These are phyloP conservation scores for Kluyveromyces wickerhamii DNA, from an alignment of 805 yeast species.

Conservation along the genomic window DNA sequence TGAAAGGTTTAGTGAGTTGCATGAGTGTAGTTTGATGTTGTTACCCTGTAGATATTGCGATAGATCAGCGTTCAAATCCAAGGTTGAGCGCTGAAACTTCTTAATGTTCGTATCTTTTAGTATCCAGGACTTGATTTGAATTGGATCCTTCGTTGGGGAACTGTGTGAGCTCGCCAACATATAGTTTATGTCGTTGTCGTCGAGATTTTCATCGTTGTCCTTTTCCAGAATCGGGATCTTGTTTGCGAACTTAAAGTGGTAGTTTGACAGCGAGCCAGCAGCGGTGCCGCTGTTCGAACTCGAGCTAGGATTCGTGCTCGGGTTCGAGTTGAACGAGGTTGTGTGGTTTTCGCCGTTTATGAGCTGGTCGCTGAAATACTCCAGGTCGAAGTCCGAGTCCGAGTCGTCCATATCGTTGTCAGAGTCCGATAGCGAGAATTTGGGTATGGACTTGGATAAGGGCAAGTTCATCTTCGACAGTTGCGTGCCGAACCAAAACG, in stretches of 20 bases:
- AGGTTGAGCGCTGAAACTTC: constrained; percentile 5
- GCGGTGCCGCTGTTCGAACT: not conserved
- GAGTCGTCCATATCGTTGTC: constrained; percentile 6
- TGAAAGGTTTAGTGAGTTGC: constrained; percentile 8
- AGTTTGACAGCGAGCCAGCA: not conserved
- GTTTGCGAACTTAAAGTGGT: not conserved
- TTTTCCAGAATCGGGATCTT: too few species aligned
- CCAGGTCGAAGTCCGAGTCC: constrained; percentile 1
- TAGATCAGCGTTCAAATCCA: constrained; percentile 12
- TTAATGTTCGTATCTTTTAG: constrained; percentile 2
- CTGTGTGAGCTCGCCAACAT: not conserved
- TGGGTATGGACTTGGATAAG: constrained; percentile 2
- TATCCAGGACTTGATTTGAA: constrained; percentile 6
- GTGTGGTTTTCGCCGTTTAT: not conserved
- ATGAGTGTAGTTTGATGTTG: constrained; percentile 19
- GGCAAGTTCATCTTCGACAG: constrained; percentile 8
- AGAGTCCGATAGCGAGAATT: constrained; percentile 3
- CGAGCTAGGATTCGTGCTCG: not conserved
- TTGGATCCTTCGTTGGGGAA: constrained; percentile 1
- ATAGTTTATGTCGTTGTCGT: not conserved
- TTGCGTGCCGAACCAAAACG: constrained; percentile 16
- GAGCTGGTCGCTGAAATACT: not conserved
- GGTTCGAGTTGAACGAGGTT: not conserved
- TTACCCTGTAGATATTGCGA: constrained; percentile 17
- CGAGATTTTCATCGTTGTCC: not conserved